Evolutionary conservation across 768 basidiomycete species (phyloP).

Genomic region (Suillus occidentalis): DNA sequence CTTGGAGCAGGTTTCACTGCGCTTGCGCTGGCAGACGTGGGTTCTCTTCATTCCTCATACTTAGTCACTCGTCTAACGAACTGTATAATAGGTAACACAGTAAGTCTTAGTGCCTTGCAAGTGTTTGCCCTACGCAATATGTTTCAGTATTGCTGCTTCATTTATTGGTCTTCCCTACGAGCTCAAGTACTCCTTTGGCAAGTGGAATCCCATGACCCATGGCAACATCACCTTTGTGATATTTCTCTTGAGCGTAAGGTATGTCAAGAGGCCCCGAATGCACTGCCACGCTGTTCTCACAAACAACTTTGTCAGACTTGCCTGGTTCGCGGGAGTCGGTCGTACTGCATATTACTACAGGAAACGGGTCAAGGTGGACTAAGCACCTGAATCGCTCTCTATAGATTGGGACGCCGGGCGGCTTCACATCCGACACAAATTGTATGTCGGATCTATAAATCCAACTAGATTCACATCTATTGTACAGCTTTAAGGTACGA

Average conservation of each 20-base stretch:
- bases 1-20: conserved; percentile 62
- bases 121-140: conserved; percentile 13
- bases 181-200: conserved; percentile 46
- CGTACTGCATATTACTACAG: conserved; percentile 46
- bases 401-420: too few species aligned
- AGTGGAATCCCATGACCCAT: conserved; percentile 75
- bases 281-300: background rate
- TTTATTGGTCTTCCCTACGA: conserved; percentile 57
- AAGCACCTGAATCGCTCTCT: background rate
- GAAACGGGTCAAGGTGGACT: conserved; percentile 2
- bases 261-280: conserved; percentile 14
- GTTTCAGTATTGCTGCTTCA: conserved; percentile 54
- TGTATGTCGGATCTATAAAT: background rate
- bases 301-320: conserved; percentile 36
- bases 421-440: too few species aligned
- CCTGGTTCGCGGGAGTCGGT: conserved; percentile 57
- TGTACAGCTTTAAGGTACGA: too few species aligned
- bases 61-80: conserved; percentile 5
- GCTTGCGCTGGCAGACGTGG: conserved; percentile 70
- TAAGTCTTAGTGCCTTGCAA: conserved; percentile 33
- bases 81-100: conserved; percentile 54
- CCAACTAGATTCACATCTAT: background rate
- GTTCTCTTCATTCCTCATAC: conserved; percentile 22
- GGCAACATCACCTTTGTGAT: conserved; percentile 71
- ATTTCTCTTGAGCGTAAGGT: conserved; percentile 60